These are phyloP conservation scores for Saccharata proteae DNA, from an alignment of 2,329 filamentous ascomycete species.

Conservation along the genomic window DNA sequence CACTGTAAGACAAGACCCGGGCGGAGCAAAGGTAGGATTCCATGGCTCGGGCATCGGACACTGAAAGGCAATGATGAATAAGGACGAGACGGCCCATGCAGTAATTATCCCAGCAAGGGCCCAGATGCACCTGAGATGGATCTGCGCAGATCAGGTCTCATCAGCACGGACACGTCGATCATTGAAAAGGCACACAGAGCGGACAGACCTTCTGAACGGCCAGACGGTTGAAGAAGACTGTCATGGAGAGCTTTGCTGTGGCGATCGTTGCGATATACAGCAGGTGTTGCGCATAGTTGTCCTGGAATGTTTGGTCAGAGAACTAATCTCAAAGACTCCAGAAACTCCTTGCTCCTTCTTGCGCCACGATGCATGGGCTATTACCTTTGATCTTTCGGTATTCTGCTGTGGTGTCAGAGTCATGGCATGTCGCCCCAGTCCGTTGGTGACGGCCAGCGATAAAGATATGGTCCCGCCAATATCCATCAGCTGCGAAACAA, in stretches of 20 bases:
- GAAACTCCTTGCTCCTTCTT: too few species aligned
- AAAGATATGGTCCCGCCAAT: constrained; percentile 1
- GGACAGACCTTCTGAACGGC: constrained; percentile 1
- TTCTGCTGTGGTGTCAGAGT: neutral
- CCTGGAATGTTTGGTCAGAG: neutral
- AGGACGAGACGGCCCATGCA: neutral
- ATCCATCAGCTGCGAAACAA: constrained; percentile 1
- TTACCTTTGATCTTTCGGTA: neutral
- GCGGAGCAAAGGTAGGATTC: constrained; percentile 1
- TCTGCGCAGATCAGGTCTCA: neutral
- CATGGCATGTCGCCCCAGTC: neutral
- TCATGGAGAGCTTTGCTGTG: constrained; percentile 1
- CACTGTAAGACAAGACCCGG: constrained; percentile 2
- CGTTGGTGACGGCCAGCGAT: neutral
- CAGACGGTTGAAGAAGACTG: constrained; percentile 3
- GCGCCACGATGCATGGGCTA: too few species aligned
- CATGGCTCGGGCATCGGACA: constrained; percentile 2
- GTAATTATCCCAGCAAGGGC: neutral
- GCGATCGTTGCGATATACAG: constrained; percentile 2
- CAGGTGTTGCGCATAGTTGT: constrained; percentile 2
- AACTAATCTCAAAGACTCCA: neutral
- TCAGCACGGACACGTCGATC: too few species aligned
- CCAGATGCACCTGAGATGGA: constrained; percentile 1
- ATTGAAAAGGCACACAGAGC: too few species aligned
- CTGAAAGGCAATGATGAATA: constrained; percentile 1